Conservation (phyloP, 2,329 filamentous ascomycete genomes). For the Bisporella sp. region DNA sequence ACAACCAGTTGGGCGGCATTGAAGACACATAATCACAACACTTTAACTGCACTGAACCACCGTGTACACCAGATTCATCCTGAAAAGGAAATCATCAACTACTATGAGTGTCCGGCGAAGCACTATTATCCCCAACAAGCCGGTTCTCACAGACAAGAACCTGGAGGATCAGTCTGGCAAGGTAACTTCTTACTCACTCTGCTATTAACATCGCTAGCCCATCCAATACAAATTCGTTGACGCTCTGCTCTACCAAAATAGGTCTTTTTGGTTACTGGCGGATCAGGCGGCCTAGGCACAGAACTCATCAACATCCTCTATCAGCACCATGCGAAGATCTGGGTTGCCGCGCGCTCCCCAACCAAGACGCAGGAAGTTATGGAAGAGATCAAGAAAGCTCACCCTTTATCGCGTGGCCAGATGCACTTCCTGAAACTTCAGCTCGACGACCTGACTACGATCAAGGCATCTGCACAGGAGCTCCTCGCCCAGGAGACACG, state of each 20-base stretch:
- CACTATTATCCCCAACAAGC: background rate
- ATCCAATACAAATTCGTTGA: slow-evolving; percentile 1
- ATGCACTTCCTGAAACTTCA: slow-evolving; percentile 30
- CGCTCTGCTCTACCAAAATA: background rate
- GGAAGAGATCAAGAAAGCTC: slow-evolving; percentile 24
- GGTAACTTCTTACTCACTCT: slow-evolving; percentile 9
- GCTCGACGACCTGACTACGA: slow-evolving; percentile 29
- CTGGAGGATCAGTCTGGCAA: slow-evolving; percentile 21
- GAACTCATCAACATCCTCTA: slow-evolving; percentile 31
- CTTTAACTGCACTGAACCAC: no score
- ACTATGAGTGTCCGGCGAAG: background rate
- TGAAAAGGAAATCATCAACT: no score
- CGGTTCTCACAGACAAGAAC: slow-evolving; percentile 19
- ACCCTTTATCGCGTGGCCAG: slow-evolving; percentile 20
- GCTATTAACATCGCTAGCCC: no score
- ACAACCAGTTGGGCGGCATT: no score
- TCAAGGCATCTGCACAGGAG: slow-evolving; percentile 27
- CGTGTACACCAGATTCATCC: no score
- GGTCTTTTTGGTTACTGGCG: slow-evolving; percentile 28
- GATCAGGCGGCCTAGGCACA: slow-evolving; percentile 30
- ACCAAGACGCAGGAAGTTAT: slow-evolving; percentile 32
- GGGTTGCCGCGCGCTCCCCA: slow-evolving; percentile 33
- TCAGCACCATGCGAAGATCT: slow-evolving; percentile 33
- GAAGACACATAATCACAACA: no score
- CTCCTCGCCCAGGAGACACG: slow-evolving; percentile 27